A percentile compares a stretch with the other conserved stretches of the same genome.
phyloP scores from a whole-genome alignment of 805 yeast genomes.

The Lipomyces oligophaga region DNA sequence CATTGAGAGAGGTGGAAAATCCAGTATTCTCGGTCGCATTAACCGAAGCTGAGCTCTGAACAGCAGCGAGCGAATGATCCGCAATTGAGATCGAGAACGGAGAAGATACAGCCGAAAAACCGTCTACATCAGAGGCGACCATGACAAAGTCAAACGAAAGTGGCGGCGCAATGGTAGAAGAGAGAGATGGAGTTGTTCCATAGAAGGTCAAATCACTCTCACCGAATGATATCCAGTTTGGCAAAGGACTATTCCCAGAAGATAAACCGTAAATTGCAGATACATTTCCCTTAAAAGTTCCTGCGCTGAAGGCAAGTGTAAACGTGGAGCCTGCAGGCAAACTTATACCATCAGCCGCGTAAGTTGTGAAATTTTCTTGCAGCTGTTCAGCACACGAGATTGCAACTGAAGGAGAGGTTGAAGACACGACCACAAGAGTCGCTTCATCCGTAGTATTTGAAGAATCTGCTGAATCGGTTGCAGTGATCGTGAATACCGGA shows the following conservation, averaged over 20 bases:
- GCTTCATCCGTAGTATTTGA: slow-evolving; percentile 44
- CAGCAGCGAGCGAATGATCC: slow-evolving; percentile 76
- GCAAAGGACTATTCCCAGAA: slow-evolving; percentile 79
- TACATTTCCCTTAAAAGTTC: slow-evolving; percentile 58
- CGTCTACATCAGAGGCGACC: slow-evolving; percentile 74
- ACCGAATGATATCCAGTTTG: slow-evolving; percentile 82
- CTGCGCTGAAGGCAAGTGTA: slow-evolving; percentile 56
- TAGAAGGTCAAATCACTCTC: slow-evolving; percentile 57
- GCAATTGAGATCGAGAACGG: slow-evolving; percentile 76
- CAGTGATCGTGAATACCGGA: slow-evolving; percentile 50
- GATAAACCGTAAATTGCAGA: slow-evolving; percentile 76
- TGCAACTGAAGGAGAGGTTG: slow-evolving; percentile 47
- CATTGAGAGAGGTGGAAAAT: slow-evolving; percentile 47
- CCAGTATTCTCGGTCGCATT: slow-evolving; percentile 64
- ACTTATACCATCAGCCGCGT: slow-evolving; percentile 69
- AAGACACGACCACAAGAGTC: slow-evolving; percentile 55
- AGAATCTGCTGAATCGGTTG: slow-evolving; percentile 52
- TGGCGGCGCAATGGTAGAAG: slow-evolving; percentile 86
- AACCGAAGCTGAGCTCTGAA: slow-evolving; percentile 49
- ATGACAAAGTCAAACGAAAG: slow-evolving; percentile 62
- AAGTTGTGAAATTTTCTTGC: slow-evolving; percentile 61
- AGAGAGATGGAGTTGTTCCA: slow-evolving; percentile 85
- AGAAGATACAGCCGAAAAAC: slow-evolving; percentile 67
- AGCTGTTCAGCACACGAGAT: slow-evolving; percentile 48
- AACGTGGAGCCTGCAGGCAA: slow-evolving; percentile 67